phyloP scores from a whole-genome alignment of 1,284 basidiomycete genomes.

The Clitocybe nebularis region DNA sequence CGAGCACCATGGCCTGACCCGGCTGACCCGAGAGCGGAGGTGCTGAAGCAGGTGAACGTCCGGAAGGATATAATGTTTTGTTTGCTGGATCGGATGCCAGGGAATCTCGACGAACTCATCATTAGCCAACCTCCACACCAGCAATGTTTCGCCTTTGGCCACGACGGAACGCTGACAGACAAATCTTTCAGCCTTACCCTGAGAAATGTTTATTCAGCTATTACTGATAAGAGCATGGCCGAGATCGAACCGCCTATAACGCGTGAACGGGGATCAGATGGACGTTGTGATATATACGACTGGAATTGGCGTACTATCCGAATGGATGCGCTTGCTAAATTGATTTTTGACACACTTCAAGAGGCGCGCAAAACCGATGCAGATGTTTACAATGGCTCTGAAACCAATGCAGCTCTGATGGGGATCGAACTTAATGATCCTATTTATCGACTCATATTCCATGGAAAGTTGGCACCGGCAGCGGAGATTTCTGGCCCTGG shows the following conservation, averaged over 20 bases:
- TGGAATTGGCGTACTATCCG: background rate
- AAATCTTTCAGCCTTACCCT: background rate
- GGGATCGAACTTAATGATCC: conserved; percentile 1
- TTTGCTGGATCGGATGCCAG: background rate
- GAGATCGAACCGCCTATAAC: background rate
- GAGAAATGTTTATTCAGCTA: background rate
- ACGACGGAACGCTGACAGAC: background rate
- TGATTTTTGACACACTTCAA: background rate
- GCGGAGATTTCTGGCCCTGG: background rate
- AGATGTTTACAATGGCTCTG: background rate
- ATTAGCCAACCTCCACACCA: background rate
- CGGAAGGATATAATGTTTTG: background rate
- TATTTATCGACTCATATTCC: background rate
- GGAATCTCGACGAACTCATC: background rate
- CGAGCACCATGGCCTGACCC: background rate
- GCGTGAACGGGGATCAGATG: background rate
- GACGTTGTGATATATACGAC: background rate
- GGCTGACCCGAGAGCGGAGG: background rate
- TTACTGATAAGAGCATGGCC: background rate
- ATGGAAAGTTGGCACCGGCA: background rate
- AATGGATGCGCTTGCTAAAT: background rate
- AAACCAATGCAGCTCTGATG: background rate
- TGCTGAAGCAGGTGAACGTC: background rate
- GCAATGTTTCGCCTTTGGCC: background rate
- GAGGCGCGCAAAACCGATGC: background rate